These are phyloP conservation scores for Lizonia empirigonia DNA, from an alignment of 2,329 filamentous ascomycete genomes.

Conservation along the genomic window DNA sequence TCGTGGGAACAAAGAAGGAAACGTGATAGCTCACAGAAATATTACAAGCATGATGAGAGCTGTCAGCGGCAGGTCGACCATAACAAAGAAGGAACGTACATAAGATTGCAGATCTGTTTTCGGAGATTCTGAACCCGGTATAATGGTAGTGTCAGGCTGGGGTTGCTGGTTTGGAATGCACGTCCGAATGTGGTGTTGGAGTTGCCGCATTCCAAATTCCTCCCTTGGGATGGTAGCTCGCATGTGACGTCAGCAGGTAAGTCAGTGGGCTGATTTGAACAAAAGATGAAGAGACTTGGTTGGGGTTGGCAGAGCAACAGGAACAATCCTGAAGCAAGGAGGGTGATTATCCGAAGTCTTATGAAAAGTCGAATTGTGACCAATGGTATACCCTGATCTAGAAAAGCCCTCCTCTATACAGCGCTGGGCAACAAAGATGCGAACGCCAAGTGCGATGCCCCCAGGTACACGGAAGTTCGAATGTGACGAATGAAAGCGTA, in stretches of 20 bases:
- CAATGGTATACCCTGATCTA: constrained; percentile 22
- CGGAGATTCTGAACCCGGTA: constrained; percentile 14
- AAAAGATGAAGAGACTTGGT: neutral
- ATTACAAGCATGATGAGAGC: constrained; percentile 16
- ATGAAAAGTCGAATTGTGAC: constrained; percentile 8
- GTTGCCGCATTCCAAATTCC: constrained; percentile 25
- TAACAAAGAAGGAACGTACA: constrained; percentile 37
- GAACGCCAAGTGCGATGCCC: constrained; percentile 35
- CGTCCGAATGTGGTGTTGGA: constrained; percentile 13
- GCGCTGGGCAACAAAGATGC: constrained; percentile 10
- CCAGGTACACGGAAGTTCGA: constrained; percentile 15
- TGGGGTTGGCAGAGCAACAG: neutral
- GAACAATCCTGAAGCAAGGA: neutral
- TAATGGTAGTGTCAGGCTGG: constrained; percentile 10
- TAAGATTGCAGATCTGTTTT: constrained; percentile 29
- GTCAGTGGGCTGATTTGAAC: constrained; percentile 1
- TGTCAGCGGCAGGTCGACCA: constrained; percentile 21
- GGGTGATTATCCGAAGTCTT: too few species aligned
- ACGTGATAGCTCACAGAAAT: constrained; percentile 12
- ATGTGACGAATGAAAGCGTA: constrained; percentile 18
- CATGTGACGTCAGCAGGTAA: constrained; percentile 6
- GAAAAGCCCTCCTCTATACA: constrained; percentile 18
- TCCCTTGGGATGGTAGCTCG: constrained; percentile 20
- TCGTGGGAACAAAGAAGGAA: constrained; percentile 21
- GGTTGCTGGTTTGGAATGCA: constrained; percentile 18